phyloP scores from a whole-genome alignment of 1,284 basidiomycete genomes.

The Cryptococcus deneoformans region DNA sequence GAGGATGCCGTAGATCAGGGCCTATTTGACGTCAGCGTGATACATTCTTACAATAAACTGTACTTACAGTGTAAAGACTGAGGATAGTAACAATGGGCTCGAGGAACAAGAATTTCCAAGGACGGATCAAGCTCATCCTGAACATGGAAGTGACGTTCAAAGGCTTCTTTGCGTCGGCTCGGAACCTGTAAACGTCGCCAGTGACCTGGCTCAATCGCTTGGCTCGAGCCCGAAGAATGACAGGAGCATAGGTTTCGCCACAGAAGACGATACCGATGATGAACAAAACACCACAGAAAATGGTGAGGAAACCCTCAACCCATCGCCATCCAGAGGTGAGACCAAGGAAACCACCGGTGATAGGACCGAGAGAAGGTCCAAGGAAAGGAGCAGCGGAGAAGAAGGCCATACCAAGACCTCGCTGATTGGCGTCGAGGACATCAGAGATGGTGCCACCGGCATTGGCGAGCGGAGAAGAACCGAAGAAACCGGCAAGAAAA shows the following conservation, averaged over 20 bases:
- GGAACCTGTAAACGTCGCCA: constrained; percentile 49
- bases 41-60: not conserved
- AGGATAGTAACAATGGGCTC: constrained; percentile 54
- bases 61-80: constrained; percentile 56
- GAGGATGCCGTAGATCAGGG: constrained; percentile 54
- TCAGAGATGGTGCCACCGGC: constrained; percentile 47
- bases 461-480: constrained; percentile 46
- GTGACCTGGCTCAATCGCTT: constrained; percentile 44
- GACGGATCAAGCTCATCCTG: constrained; percentile 48
- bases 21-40: constrained; percentile 46
- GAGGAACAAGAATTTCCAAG: constrained; percentile 51
- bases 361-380: constrained; percentile 58
- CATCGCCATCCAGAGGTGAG: constrained; percentile 50
- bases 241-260: constrained; percentile 53
- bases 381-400: constrained; percentile 64
- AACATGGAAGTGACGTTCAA: constrained; percentile 40
- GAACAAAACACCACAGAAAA: constrained; percentile 41
- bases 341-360: constrained; percentile 49
- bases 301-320: constrained; percentile 66
- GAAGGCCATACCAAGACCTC: constrained; percentile 52
- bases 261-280: constrained; percentile 37
- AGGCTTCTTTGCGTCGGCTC: constrained; percentile 50
- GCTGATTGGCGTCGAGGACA: constrained; percentile 38
- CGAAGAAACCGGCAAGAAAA: constrained; percentile 45
- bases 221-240: constrained; percentile 48